Base-by-base conservation (phyloP, 768 basidiomycete genomes). In the Russula virescens region DNA sequence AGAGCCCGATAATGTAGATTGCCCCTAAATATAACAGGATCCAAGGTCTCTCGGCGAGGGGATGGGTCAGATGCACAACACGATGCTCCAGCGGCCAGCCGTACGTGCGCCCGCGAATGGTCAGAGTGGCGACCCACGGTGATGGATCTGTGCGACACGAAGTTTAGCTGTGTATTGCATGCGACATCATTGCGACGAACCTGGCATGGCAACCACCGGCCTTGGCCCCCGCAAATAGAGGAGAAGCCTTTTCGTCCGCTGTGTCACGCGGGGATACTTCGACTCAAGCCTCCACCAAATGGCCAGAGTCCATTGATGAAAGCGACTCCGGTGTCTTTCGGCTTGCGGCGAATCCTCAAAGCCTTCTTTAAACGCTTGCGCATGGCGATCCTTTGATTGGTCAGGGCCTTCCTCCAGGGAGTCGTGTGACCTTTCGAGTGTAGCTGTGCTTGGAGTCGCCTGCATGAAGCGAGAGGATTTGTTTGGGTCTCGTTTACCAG, bases 1-100 rank as follows among this genome's bases (percentile, higher is more conserved):
- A 80, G 26, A 94, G 78, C 34, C 79, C 81, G 55, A 91, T 78
- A 65, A 93, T 85, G 71, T 89, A 93, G 3, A 76, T 84, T 26
- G 75, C 77, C 28, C 70, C 80, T 18, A 90, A 76, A 58, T 86
- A 42, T 42, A 79, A 66, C 62, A 90, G 77, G 13, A 89, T 68
- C 78, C 80, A 83, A 18, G 79, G 75, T 25, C 19, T 34, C 43
- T 74, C 74, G 7, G 82, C 80, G 58, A 88, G 72, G 3, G 73
- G 78, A 47, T 77, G 79, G 21, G 87, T 88, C 58, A 76, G 50
- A 38, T 78, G 78, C 45, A 84, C 72, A 49, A 83, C 73, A 0
- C 72, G 72, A 14, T 84, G 78, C 69, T 91, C 90, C 38, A 90
- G 74, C 2, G 67, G 68, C 5, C 69, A 35, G 47, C 62, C 68